These are phyloP conservation scores for Plantago rigida DNA, from an alignment of 305 asterid genomes.

Conservation along the genomic window DNA sequence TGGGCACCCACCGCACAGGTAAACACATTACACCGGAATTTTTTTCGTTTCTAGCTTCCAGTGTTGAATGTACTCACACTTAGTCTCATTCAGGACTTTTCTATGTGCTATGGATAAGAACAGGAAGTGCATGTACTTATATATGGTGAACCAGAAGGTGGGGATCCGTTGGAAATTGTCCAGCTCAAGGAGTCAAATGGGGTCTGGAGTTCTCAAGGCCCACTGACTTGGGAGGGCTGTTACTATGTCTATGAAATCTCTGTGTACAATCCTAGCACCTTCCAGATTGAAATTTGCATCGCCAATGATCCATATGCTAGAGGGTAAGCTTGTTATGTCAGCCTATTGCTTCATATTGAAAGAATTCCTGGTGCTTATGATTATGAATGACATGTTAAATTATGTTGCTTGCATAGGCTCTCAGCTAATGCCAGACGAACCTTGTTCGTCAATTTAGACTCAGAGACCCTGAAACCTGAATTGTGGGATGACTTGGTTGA, in stretches of 20 bases:
- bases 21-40: conserved; percentile 10
- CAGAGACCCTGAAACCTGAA: conserved; percentile 70
- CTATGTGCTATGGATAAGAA: conserved; percentile 26
- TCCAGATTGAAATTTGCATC: conserved; percentile 58
- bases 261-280: conserved; percentile 82
- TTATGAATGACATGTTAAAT: conserved; percentile 6
- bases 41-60: conserved; percentile 11
- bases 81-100: conserved; percentile 14
- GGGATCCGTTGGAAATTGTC: conserved; percentile 47
- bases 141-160: conserved; percentile 46
- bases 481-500: conserved; percentile 67
- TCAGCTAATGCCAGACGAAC: conserved; percentile 74
- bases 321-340: conserved; percentile 48
- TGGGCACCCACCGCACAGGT: conserved; percentile 99
- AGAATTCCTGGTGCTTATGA: conserved; percentile 14
- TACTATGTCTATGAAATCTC: conserved; percentile 84
- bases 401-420: conserved; percentile 43
- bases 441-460: conserved; percentile 60
- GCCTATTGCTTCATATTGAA: conserved; percentile 10
- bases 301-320: conserved; percentile 93
- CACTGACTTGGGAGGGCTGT: conserved; percentile 75
- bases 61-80: conserved; percentile 17
- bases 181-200: conserved; percentile 68
- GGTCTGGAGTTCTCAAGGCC: conserved; percentile 75
- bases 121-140: conserved; percentile 60